These are phyloP conservation scores for Przewalskia tangutica DNA, from an alignment of 257 asterid species.

Conservation along the genomic window DNA sequence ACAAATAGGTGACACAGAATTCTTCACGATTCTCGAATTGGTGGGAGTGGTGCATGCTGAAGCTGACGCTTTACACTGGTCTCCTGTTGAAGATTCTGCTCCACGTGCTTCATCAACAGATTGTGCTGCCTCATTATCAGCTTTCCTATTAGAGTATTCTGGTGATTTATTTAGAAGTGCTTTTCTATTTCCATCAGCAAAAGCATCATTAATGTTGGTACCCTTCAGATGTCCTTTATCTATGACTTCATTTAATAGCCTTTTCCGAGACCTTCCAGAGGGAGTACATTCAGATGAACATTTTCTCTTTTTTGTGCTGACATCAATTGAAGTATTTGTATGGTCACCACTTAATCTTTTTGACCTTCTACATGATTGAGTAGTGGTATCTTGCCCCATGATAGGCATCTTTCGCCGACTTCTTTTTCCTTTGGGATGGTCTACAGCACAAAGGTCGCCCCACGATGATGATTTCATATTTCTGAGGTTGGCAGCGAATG, in stretches of 20 bases:
- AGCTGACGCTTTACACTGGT: slow-evolving; percentile 17
- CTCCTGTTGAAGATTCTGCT: slow-evolving; percentile 33
- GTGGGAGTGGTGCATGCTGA: slow-evolving; percentile 47
- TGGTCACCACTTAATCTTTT: slow-evolving; percentile 20
- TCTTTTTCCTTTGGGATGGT: slow-evolving; percentile 25
- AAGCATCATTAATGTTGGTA: slow-evolving; percentile 11
- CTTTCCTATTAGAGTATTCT: slow-evolving; percentile 16
- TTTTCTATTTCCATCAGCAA: slow-evolving; percentile 8
- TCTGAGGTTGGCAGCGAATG: slow-evolving; percentile 20
- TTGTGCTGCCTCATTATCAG: slow-evolving; percentile 6
- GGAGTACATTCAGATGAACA: neutral
- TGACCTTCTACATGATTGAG: slow-evolving; percentile 23
- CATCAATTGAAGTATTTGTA: slow-evolving; percentile 5
- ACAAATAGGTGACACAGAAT: slow-evolving; percentile 68
- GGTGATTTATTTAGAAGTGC: slow-evolving; percentile 10
- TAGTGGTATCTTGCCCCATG: slow-evolving; percentile 17
- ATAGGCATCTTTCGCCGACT: slow-evolving; percentile 13
- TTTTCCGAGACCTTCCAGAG: neutral
- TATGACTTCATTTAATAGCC: neutral
- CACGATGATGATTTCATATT: slow-evolving; percentile 18
- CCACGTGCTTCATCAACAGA: slow-evolving; percentile 20
- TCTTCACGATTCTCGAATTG: slow-evolving; percentile 25
- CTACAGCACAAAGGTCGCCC: slow-evolving; percentile 6
- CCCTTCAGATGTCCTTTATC: slow-evolving; percentile 10
- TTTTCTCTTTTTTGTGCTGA: neutral